Percentiles rank a stretch among this genome's conserved stretches.
phyloP scores from a whole-genome alignment of 345 rosid genomes.

The Brassica cretica region DNA sequence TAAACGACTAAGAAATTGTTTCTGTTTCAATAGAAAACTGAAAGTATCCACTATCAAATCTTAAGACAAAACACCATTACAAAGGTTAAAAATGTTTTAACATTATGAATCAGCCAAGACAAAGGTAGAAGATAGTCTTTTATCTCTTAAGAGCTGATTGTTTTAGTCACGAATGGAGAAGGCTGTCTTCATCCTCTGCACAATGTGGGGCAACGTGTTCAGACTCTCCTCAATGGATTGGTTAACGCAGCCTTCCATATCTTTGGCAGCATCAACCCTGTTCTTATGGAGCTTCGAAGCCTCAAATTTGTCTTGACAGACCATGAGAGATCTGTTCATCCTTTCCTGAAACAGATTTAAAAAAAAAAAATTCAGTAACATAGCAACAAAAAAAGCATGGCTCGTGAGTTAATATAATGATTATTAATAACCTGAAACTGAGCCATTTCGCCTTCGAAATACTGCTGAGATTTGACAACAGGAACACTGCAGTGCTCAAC shows the following conservation, averaged over 20 bases:
- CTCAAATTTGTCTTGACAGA: constrained; percentile 89
- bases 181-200: constrained; percentile 59
- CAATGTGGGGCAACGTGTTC: constrained; percentile 70
- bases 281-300: constrained; percentile 63
- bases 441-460: constrained; percentile 78
- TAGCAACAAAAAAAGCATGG: background rate
- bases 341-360: constrained; percentile 57
- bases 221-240: constrained; percentile 68
- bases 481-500: constrained; percentile 83
- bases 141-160: too few species aligned
- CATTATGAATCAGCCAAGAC: too few species aligned
- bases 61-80: too few species aligned
- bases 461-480: constrained; percentile 68
- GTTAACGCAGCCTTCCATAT: constrained; percentile 73
- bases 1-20: too few species aligned
- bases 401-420: background rate
- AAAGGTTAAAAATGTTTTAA: too few species aligned
- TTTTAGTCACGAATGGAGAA: constrained; percentile 24
- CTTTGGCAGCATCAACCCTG: constrained; percentile 49
- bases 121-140: too few species aligned
- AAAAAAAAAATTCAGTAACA: constrained; percentile 10
- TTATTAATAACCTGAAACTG: constrained; percentile 63
- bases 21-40: too few species aligned
- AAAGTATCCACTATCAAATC: too few species aligned
- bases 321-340: constrained; percentile 78